A percentile compares a stretch with the other conserved stretches of the same genome.
phyloP scores from a whole-genome alignment of 495 filamentous ascomycete genomes.

The Penicillium subrubescens region DNA sequence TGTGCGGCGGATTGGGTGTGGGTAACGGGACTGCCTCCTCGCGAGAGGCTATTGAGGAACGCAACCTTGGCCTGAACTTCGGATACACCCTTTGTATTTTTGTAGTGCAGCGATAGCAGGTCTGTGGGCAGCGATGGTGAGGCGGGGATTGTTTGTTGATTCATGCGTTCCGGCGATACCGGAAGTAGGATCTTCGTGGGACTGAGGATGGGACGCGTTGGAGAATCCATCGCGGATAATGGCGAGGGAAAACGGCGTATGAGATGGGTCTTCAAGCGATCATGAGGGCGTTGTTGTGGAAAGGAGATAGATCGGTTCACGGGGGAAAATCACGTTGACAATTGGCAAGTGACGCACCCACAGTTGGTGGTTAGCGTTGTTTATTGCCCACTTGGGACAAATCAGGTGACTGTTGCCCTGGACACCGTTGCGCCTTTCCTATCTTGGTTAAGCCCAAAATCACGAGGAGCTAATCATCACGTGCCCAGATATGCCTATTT shows the following conservation, averaged over 20 bases:
- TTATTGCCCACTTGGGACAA: conserved; percentile 33
- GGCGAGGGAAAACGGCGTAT: conserved; percentile 15
- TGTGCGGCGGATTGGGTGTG: conserved; percentile 48
- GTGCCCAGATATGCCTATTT: conserved; percentile 11
- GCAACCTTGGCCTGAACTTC: conserved; percentile 88
- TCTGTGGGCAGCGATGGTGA: conserved; percentile 57
- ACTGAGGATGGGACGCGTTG: conserved; percentile 46
- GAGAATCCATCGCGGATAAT: conserved; percentile 42
- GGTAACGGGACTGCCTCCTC: conserved; percentile 61
- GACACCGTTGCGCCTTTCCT: conserved; percentile 26
- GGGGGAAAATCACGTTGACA: conserved; percentile 27
- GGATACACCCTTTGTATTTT: conserved; percentile 52
- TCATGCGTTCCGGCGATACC: conserved; percentile 79
- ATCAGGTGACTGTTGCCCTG: conserved; percentile 45
- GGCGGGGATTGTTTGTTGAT: conserved; percentile 61
- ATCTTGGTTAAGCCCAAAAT: background rate
- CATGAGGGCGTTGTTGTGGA: conserved; percentile 29
- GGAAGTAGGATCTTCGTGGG: conserved; percentile 68
- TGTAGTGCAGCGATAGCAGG: conserved; percentile 39
- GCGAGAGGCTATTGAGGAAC: conserved; percentile 73
- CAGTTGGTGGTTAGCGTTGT: conserved; percentile 28
- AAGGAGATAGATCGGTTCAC: conserved; percentile 12
- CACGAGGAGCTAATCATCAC: conserved; percentile 20
- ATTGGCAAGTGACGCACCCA: conserved; percentile 39
- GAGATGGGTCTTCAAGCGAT: conserved; percentile 17